Evolutionary conservation across 441 rosid genomes (phyloP).

Genomic region (Biscutella laevigata): DNA sequence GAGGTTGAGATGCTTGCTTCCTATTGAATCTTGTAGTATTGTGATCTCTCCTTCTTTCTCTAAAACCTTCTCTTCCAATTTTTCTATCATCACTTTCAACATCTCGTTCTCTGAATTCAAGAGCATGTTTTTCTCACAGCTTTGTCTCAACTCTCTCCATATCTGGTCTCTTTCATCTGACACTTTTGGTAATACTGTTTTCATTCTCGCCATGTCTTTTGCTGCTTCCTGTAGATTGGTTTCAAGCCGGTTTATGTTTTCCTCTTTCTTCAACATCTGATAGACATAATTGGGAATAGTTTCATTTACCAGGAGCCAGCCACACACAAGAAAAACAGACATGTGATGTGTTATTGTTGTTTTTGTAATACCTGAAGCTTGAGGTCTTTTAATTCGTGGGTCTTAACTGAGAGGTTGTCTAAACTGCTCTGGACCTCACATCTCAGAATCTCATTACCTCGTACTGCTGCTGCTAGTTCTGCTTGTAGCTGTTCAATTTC

Average conservation of each 20-base stretch:
- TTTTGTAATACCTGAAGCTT: constrained; percentile 61
- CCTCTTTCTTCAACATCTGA: constrained; percentile 79
- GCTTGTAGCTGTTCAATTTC: constrained; percentile 83
- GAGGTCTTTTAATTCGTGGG: constrained; percentile 64
- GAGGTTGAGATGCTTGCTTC: constrained; percentile 47
- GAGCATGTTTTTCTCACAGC: constrained; percentile 76
- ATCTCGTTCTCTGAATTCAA: constrained; percentile 54
- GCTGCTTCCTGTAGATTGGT: constrained; percentile 49
- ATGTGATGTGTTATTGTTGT: neutral
- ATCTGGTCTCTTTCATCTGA: constrained; percentile 70
- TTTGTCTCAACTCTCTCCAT: constrained; percentile 75
- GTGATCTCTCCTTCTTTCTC: constrained; percentile 93
- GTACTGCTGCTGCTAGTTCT: constrained; percentile 71
- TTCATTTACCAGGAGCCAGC: neutral
- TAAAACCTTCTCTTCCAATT: constrained; percentile 64
- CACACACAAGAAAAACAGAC: neutral
- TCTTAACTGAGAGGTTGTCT: constrained; percentile 60
- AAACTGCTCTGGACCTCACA: constrained; percentile 58
- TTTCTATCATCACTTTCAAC: constrained; percentile 63
- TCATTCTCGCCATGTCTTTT: constrained; percentile 43
- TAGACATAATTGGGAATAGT: neutral
- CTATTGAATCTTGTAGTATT: constrained; percentile 65
- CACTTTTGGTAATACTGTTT: constrained; percentile 59
- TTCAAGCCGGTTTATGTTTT: constrained; percentile 39
- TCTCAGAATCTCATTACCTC: constrained; percentile 67